These are phyloP conservation scores for Colletotrichum incanum DNA, from an alignment of 2,329 filamentous ascomycete species.

Conservation along the genomic window DNA sequence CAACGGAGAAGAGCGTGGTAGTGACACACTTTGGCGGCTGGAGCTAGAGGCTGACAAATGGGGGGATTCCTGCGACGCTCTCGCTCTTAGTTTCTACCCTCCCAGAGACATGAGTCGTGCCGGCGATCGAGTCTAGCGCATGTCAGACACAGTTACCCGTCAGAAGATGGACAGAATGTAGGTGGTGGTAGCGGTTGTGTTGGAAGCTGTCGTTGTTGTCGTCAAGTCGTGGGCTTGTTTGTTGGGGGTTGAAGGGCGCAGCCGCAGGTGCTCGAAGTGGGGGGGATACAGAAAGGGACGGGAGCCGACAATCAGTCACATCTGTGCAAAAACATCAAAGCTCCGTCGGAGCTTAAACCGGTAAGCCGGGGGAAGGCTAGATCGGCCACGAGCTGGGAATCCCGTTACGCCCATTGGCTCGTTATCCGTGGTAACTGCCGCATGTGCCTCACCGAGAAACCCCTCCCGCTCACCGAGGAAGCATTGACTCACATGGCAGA, in stretches of 20 bases:
- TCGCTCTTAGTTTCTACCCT: conserved; percentile 22
- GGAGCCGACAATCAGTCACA: conserved; percentile 14
- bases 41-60: conserved; percentile 34
- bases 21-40: conserved; percentile 22
- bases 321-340: conserved; percentile 19
- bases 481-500: background rate
- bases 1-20: background rate
- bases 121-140: conserved; percentile 1
- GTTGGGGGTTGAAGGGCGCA: background rate
- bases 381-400: conserved; percentile 11
- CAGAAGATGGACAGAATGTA: background rate
- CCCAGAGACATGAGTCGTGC: conserved; percentile 25
- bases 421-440: background rate
- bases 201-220: background rate
- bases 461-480: background rate
- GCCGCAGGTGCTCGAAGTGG: conserved; percentile 7
- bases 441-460: background rate
- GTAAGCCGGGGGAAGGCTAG: background rate
- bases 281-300: conserved; percentile 12
- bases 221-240: background rate
- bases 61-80: conserved; percentile 16
- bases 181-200: background rate
- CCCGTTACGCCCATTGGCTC: conserved; percentile 4
- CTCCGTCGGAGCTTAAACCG: conserved; percentile 35
- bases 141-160: background rate